Evolutionary conservation across 169 alveolate genomes (phyloP), one percentile per base, ranked within the genome.

Genomic region (Plasmodium knowlesi): DNA sequence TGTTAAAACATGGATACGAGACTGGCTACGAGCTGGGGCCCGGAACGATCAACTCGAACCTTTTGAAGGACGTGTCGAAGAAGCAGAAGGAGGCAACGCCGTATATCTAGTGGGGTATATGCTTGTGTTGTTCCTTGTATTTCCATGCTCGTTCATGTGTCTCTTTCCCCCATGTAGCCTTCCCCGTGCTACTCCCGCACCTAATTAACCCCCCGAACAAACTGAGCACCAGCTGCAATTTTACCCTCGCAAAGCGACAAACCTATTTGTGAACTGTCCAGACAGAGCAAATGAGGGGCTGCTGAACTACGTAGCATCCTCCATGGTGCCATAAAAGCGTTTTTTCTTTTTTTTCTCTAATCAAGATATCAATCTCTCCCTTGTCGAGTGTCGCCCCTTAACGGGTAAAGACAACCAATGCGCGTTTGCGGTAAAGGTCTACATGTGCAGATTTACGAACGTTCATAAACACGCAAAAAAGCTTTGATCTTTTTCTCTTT

Each of bases 11-110:
- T 70, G 96, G 95, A 32, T 94, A 82, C 74, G 83, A 92, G 22
- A 12, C 30, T 43, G 96, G 96, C 25, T 94, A 94, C 84, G 96
- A 94, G 79, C 79, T 94, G 41, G 96, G 96, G 0, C 96, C 96
- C 28, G 96, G 96, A 25, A 94, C 93, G 39, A 89, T 91, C 16
- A 86, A 91, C 57, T 41, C 95, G 37, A 82, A 91, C 67, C 92
- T 90, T 37, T 91, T 94, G 86, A 83, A 54, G 81, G 94, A 94
- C 57, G 57, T 89, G 32, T 89, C 94, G 43, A 78, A 89, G 70
- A 89, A 89, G 50, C 71, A 57, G 43, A 89, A 89, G 82, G 82
- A 83, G 8, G 90, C 83, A 6, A 89, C 72, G 8, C 90, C 94
- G 4, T 89, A 89, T 46, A 89, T 89, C 61, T 89, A 46, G 73